phyloP scores from a whole-genome alignment of 805 yeast genomes.

The Saccharomycopsis fodiens region DNA sequence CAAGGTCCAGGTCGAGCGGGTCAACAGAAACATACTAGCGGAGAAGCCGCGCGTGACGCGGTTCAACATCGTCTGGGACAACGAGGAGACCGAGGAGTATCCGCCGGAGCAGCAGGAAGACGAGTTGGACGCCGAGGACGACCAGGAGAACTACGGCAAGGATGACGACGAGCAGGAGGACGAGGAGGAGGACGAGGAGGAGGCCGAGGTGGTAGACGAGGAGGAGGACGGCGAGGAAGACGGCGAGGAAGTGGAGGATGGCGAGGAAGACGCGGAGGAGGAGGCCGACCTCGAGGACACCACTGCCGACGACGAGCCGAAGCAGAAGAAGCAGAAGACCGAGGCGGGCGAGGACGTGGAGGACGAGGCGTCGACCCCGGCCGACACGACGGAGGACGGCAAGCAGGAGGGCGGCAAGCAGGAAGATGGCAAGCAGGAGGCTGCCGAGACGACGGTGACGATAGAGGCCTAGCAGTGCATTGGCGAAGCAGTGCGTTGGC shows the following conservation, averaged over 20 bases:
- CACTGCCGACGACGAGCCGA: conserved; percentile 21
- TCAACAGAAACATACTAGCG: conserved; percentile 88
- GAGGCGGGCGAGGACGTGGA: conserved; percentile 22
- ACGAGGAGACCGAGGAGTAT: conserved; percentile 58
- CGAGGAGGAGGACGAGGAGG: conserved; percentile 42
- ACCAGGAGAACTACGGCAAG: conserved; percentile 49
- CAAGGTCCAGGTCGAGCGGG: conserved; percentile 89
- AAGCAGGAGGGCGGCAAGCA: not conserved
- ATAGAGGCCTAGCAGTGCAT: no score
- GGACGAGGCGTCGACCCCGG: conserved; percentile 18
- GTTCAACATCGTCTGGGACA: conserved; percentile 96
- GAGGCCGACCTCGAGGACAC: conserved; percentile 27
- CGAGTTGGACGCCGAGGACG: conserved; percentile 60
- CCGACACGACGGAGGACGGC: conserved; percentile 13
- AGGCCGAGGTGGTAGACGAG: conserved; percentile 34
- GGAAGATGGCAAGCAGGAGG: conserved; percentile 1
- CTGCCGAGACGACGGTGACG: not conserved
- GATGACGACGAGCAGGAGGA: conserved; percentile 40
- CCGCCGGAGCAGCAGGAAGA: conserved; percentile 71
- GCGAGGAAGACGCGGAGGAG: conserved; percentile 27
- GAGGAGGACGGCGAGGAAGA: conserved; percentile 36
- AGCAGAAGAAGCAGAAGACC: conserved; percentile 17
- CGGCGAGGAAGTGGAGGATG: conserved; percentile 34
- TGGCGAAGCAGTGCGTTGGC: no score
- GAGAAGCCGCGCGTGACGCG: conserved; percentile 97